Conservation (phyloP, 75 land plant species). For the Pinus albicaulis region DNA sequence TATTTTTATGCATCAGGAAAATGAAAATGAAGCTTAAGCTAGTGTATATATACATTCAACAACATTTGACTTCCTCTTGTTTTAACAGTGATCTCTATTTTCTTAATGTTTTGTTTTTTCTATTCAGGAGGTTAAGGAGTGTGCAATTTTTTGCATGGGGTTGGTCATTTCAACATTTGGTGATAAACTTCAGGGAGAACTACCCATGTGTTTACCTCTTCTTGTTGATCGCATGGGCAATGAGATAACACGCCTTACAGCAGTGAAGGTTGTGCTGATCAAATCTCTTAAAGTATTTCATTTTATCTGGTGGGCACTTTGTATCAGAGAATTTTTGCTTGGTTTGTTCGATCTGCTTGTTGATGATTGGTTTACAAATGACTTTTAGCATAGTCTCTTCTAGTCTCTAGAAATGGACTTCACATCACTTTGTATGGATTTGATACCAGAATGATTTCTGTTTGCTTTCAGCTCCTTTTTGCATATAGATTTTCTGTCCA, state of each 20-base stretch:
- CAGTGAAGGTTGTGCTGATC: slow-evolving; percentile 73
- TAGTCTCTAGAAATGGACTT: not conserved
- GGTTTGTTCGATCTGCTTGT: not conserved
- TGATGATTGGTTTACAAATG: not conserved
- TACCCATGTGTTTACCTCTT: slow-evolving; percentile 79
- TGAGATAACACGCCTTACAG: slow-evolving; percentile 96
- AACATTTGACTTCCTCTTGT: not conserved
- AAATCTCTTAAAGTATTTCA: not conserved
- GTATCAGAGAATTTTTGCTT: not conserved
- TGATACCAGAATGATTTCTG: not conserved
- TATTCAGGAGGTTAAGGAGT: slow-evolving; percentile 95
- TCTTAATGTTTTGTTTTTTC: not conserved
- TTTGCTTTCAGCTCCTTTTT: not conserved
- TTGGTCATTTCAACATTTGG: slow-evolving; percentile 97
- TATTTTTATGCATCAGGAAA: not conserved
- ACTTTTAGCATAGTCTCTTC: not conserved
- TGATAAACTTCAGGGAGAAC: slow-evolving; percentile 69
- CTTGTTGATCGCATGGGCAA: slow-evolving; percentile 96
- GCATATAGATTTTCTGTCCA: not conserved
- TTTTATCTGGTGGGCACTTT: not conserved
- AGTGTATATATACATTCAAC: not conserved
- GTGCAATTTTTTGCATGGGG: slow-evolving; percentile 98
- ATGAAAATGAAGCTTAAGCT: not conserved
- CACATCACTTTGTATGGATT: not conserved
- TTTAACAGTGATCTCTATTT: not conserved